Evolutionary conservation across 495 filamentous ascomycete genomes (phyloP).

Genomic region (Talaromyces thailandensis): DNA sequence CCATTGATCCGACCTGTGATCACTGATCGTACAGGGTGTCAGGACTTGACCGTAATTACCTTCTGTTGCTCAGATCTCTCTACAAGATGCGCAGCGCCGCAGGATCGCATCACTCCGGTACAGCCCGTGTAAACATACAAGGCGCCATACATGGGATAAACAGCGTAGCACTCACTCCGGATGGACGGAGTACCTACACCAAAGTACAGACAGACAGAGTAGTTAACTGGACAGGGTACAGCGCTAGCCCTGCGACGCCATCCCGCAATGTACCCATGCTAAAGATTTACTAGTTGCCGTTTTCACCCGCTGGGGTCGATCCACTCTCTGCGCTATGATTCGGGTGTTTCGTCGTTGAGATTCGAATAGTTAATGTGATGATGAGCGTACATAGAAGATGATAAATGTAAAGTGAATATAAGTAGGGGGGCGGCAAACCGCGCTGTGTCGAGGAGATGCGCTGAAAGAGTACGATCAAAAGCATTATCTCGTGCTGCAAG

Average conservation of each 20-base stretch:
- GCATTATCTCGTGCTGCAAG: neutral
- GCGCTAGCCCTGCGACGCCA: slow-evolving; percentile 1
- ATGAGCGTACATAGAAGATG: neutral
- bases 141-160: neutral
- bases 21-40: neutral
- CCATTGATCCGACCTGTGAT: neutral
- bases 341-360: neutral
- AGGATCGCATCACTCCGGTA: neutral
- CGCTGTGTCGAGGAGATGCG: neutral
- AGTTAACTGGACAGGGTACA: neutral
- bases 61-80: neutral
- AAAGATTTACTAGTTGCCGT: slow-evolving; percentile 2
- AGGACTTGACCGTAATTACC: neutral
- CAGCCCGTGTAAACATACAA: neutral
- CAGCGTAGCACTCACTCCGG: neutral
- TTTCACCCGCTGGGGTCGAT: neutral
- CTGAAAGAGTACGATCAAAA: neutral
- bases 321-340: neutral
- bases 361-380: neutral
- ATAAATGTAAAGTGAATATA: neutral
- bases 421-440: neutral
- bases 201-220: no score
- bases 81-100: neutral
- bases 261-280: neutral
- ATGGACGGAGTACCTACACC: neutral